Conservation (phyloP, 2,329 filamentous ascomycete species). For the Colletotrichum euphorbiae region DNA sequence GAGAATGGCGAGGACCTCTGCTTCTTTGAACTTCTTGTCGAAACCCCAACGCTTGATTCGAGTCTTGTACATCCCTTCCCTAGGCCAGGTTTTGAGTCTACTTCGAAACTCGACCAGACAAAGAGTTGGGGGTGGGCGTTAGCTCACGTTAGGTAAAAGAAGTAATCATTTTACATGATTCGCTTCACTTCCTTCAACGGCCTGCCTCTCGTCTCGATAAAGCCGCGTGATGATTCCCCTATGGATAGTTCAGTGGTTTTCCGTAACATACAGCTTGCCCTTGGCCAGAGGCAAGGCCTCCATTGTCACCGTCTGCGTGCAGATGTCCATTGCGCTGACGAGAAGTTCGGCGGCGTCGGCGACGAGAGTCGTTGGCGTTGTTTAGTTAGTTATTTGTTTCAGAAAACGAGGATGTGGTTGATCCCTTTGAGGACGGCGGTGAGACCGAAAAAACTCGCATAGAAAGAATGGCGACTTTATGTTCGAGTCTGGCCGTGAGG, state of each 20-base stretch:
- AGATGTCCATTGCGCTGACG: too few species aligned
- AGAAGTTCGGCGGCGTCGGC: too few species aligned
- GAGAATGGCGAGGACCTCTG: conserved; percentile 9
- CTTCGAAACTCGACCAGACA: too few species aligned
- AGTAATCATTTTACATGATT: conserved; percentile 24
- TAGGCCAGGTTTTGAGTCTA: background rate
- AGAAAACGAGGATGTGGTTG: too few species aligned
- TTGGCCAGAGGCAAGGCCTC: background rate
- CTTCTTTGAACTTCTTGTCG: conserved; percentile 32
- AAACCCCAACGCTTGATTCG: conserved; percentile 13
- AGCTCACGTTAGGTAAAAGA: conserved; percentile 14
- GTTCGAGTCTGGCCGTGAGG: too few species aligned
- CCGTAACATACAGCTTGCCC: conserved; percentile 17
- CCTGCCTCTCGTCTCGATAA: conserved; percentile 13
- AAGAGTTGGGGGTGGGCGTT: background rate
- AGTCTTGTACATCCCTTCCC: conserved; percentile 24
- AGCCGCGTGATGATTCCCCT: conserved; percentile 9
- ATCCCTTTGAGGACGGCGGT: too few species aligned
- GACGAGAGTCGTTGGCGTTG: too few species aligned
- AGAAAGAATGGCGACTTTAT: too few species aligned
- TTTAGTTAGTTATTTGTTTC: too few species aligned
- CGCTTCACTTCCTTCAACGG: conserved; percentile 22
- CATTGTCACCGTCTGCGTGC: too few species aligned
- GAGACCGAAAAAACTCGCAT: too few species aligned
- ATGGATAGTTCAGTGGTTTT: conserved; percentile 4